These are phyloP conservation scores for Aspergillus hiratsukae DNA, from an alignment of 2,329 filamentous ascomycete genomes.

Conservation along the genomic window DNA sequence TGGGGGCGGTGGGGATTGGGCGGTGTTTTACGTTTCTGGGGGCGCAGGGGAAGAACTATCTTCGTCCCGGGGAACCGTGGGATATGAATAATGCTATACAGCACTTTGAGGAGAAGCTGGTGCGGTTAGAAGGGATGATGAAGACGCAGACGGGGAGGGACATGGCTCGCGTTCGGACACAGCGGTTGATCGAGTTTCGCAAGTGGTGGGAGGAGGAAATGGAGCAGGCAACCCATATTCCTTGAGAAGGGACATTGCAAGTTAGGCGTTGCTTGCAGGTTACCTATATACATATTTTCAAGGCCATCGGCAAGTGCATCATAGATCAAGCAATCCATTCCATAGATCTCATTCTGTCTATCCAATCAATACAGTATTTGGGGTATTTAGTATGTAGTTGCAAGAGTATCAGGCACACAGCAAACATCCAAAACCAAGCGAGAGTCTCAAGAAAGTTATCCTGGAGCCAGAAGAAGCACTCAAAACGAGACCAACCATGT, in stretches of 20 bases:
- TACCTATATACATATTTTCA: background rate
- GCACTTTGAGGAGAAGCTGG: slow-evolving; percentile 74
- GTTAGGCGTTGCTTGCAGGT: background rate
- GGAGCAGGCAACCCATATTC: slow-evolving; percentile 1
- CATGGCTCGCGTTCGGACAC: slow-evolving; percentile 48
- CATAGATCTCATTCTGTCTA: slow-evolving; percentile 5
- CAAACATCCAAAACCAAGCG: slow-evolving; percentile 1
- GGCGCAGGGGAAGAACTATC: slow-evolving; percentile 39
- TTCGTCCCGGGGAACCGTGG: slow-evolving; percentile 20
- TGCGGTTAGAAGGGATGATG: slow-evolving; percentile 59
- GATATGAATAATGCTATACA: slow-evolving; percentile 62
- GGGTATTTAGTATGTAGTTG: slow-evolving; percentile 15
- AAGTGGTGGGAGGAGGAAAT: slow-evolving; percentile 54
- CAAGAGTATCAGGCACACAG: background rate
- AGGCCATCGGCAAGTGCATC: background rate
- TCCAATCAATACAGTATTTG: slow-evolving; percentile 5
- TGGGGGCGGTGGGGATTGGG: slow-evolving; percentile 80
- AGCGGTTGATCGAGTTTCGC: slow-evolving; percentile 47
- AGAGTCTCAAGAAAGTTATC: background rate
- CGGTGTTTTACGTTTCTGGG: slow-evolving; percentile 74
- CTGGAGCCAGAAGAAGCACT: background rate
- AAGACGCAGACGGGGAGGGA: slow-evolving; percentile 52
- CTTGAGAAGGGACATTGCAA: background rate
- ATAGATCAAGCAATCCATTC: slow-evolving; percentile 3
- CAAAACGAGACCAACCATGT: background rate